These are phyloP conservation scores for Talaromyces ruber DNA, from an alignment of 495 filamentous ascomycete species.

Conservation along the genomic window DNA sequence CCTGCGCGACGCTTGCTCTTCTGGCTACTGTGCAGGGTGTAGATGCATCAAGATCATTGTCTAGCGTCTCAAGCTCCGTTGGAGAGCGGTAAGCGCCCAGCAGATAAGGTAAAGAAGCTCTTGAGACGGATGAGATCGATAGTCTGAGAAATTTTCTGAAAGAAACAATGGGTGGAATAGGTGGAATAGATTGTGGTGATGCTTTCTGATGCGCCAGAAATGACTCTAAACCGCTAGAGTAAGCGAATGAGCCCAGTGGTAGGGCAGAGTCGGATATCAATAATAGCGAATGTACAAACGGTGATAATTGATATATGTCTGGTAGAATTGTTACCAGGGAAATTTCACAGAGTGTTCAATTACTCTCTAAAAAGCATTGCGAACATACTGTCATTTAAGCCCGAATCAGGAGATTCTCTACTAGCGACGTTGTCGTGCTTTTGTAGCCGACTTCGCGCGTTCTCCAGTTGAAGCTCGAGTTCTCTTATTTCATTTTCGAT, in stretches of 20 bases:
- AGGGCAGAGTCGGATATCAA: slow-evolving; percentile 93
- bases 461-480: slow-evolving; percentile 38
- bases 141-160: slow-evolving; percentile 72
- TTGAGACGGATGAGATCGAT: slow-evolving; percentile 69
- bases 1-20: slow-evolving; percentile 76
- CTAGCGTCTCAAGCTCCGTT: slow-evolving; percentile 45
- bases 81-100: slow-evolving; percentile 66
- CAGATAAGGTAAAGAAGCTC: slow-evolving; percentile 76
- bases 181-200: slow-evolving; percentile 16
- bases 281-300: slow-evolving; percentile 65
- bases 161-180: slow-evolving; percentile 23
- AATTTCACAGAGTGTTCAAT: not conserved
- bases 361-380: not conserved
- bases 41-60: slow-evolving; percentile 80
- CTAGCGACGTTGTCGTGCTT: slow-evolving; percentile 5
- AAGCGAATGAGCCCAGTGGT: slow-evolving; percentile 93
- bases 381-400: not conserved
- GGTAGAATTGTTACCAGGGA: not conserved
- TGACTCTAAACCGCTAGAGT: slow-evolving; percentile 88
- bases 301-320: slow-evolving; percentile 1
- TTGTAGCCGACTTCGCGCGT: slow-evolving; percentile 18
- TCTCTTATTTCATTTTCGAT: slow-evolving; percentile 44
- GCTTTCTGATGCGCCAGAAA: slow-evolving; percentile 73
- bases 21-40: slow-evolving; percentile 82
- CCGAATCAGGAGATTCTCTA: slow-evolving; percentile 3